Conservation (phyloP, 2,329 filamentous ascomycete genomes). For the Cordyceps cateniannulata region DNA sequence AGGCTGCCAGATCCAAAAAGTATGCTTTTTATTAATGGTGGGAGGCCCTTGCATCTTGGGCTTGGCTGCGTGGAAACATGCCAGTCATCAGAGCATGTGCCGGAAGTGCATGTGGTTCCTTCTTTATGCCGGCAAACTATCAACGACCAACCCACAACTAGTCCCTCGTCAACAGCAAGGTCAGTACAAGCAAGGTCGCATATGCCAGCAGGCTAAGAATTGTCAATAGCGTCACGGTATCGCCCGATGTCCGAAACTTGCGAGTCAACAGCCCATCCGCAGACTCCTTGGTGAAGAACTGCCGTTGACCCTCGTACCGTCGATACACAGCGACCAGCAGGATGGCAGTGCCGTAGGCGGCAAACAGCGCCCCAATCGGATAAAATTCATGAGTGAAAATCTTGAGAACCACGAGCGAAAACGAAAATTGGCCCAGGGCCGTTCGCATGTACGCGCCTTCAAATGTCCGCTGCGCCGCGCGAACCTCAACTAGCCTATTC, state of each 20-base stretch:
- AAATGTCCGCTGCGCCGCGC: constrained; percentile 91
- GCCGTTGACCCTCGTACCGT: constrained; percentile 83
- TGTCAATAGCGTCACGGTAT: constrained; percentile 54
- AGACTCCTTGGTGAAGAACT: constrained; percentile 66
- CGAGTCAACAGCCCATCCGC: constrained; percentile 30
- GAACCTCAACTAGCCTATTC: constrained; percentile 75
- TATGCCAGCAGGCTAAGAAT: constrained; percentile 52
- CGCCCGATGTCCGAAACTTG: constrained; percentile 59
- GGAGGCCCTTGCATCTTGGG: neutral
- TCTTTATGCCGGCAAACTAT: neutral
- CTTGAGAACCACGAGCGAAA: constrained; percentile 87
- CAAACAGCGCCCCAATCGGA: constrained; percentile 90
- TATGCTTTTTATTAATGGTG: neutral
- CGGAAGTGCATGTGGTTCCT: neutral
- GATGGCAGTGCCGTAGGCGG: constrained; percentile 81
- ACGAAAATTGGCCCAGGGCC: constrained; percentile 89
- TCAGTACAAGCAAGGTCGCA: constrained; percentile 48
- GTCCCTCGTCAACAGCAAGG: constrained; percentile 35
- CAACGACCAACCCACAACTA: neutral
- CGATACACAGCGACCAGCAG: constrained; percentile 78
- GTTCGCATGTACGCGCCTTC: constrained; percentile 96
- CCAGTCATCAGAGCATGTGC: neutral
- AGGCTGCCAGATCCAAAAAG: constrained; percentile 1
- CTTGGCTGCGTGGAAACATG: neutral
- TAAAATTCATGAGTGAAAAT: constrained; percentile 96